Base-by-base conservation (phyloP, 2,329 filamentous ascomycete genomes). In the Lachnellula arida region DNA sequence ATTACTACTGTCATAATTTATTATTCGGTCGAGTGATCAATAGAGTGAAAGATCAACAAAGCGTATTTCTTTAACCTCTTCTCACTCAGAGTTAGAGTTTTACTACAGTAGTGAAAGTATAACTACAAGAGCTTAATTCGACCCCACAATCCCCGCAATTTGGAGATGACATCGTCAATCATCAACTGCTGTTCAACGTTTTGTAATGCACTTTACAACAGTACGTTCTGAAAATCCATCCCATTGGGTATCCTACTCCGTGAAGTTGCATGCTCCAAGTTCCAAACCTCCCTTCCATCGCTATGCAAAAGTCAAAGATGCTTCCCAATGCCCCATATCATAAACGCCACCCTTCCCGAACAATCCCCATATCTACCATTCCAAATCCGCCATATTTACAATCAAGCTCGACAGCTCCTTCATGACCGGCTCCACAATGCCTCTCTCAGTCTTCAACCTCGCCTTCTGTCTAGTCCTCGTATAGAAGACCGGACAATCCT, bases 401-500 rank as follows among this genome's bases (percentile, higher is more conserved):
- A 60, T 63, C 51, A 59, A 63, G 42, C 62, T 67, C 53, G 75
- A 71, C 43, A 80, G 62, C 44, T 67, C 69, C 57, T 70, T 69
- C 43, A 80, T 64, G 5, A 77, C 74, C 32, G 70, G 73, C 43
- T 72, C 73, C 5, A 74, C 64, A 34, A 74, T 66, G 39, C 64
- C 68, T 53, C 59, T 71, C 58, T 74, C 72, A 39, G 66, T 73
- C 46, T 68, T 67, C 49, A 77, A 52, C 49, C 71, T 76, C 9
- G 79, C 78, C 22, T 71, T 71, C 68, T 89, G 84, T 70, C 84
- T 87, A 52, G 83, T 79, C 14, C 90, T 74, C 34, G 86, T 86
- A 73, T 96, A 97, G 64, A 96, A 97, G 0, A 96, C 90, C 0
- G 92, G 88, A 68, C 94, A 99, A 72, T 96, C 93, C 70, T 89